Evolutionary conservation across 495 filamentous ascomycete genomes (phyloP).

Genomic region (Echria macrotheca): DNA sequence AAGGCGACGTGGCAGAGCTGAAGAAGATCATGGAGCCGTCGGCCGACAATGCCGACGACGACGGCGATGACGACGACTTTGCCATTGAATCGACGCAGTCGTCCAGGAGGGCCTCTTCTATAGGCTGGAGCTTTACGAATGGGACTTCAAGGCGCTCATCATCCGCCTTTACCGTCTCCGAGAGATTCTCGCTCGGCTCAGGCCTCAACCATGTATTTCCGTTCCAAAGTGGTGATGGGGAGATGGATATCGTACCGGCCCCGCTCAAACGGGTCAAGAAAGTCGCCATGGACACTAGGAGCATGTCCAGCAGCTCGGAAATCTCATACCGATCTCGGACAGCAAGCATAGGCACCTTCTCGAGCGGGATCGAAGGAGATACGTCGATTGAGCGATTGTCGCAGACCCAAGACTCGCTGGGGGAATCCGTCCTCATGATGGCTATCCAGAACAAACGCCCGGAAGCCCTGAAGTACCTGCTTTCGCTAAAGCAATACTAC

Average conservation of each 20-base stretch:
- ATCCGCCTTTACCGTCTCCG: constrained; percentile 38
- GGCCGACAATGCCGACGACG: constrained; percentile 10
- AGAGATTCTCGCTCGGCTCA: constrained; percentile 49
- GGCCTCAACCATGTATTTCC: constrained; percentile 85
- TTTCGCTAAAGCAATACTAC: constrained; percentile 70
- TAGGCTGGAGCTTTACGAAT: constrained; percentile 40
- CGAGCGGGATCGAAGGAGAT: constrained; percentile 74
- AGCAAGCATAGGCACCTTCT: constrained; percentile 66
- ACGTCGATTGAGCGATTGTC: constrained; percentile 75
- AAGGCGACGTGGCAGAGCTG: constrained; percentile 68
- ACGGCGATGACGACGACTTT: constrained; percentile 39
- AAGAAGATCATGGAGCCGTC: constrained; percentile 71
- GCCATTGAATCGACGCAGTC: constrained; percentile 29
- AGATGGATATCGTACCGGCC: constrained; percentile 31
- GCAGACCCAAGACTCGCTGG: constrained; percentile 72
- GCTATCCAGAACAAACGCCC: constrained; percentile 72
- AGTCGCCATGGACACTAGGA: constrained; percentile 83
- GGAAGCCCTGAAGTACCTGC: constrained; percentile 67
- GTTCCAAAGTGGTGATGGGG: constrained; percentile 55
- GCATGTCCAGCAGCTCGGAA: constrained; percentile 78
- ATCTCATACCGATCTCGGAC: constrained; percentile 72
- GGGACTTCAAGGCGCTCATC: constrained; percentile 41
- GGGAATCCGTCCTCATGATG: constrained; percentile 95
- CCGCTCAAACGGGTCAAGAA: constrained; percentile 58
- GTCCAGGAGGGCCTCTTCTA: constrained; percentile 35